Conservation (phyloP, 1,284 basidiomycete species). For the Sanghuangporus weigelae region DNA sequence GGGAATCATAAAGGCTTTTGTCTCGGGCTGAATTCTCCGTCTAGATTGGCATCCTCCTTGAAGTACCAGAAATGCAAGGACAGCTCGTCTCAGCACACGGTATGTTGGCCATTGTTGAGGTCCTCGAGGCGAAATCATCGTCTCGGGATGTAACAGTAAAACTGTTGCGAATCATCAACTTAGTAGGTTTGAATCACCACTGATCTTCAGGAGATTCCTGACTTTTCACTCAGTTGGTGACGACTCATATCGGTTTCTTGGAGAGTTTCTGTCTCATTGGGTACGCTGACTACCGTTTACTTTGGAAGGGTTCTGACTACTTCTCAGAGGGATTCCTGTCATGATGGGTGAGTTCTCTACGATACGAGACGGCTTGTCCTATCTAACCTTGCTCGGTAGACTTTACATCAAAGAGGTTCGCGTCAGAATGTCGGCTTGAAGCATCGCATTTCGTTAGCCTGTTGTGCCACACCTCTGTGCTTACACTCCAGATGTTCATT, state of each 20-base stretch:
- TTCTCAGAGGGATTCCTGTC: slow-evolving; percentile 78
- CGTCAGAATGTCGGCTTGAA: slow-evolving; percentile 89
- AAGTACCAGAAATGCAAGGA: slow-evolving; percentile 83
- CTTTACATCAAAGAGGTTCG: slow-evolving; percentile 93
- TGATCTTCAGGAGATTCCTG: background rate
- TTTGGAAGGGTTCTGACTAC: slow-evolving; percentile 12
- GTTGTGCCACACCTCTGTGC: slow-evolving; percentile 86
- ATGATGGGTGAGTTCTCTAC: slow-evolving; percentile 65
- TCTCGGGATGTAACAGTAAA: slow-evolving; percentile 82
- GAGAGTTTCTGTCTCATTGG: slow-evolving; percentile 96
- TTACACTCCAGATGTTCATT: slow-evolving; percentile 97
- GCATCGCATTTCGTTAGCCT: slow-evolving; percentile 93
- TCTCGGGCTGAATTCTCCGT: background rate
- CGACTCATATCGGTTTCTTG: slow-evolving; percentile 77
- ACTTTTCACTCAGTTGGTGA: slow-evolving; percentile 63
- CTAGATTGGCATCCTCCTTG: slow-evolving; percentile 74
- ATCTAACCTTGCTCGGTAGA: slow-evolving; percentile 32
- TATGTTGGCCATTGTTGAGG: slow-evolving; percentile 90
- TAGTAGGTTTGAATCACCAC: slow-evolving; percentile 44
- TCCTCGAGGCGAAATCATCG: slow-evolving; percentile 74
- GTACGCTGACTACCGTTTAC: slow-evolving; percentile 35
- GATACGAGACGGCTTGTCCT: slow-evolving; percentile 16
- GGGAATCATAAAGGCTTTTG: background rate
- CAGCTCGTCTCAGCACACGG: slow-evolving; percentile 92
- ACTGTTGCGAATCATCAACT: slow-evolving; percentile 84